Conservation (phyloP, 83 land plant species). For the Thuja plicata region DNA sequence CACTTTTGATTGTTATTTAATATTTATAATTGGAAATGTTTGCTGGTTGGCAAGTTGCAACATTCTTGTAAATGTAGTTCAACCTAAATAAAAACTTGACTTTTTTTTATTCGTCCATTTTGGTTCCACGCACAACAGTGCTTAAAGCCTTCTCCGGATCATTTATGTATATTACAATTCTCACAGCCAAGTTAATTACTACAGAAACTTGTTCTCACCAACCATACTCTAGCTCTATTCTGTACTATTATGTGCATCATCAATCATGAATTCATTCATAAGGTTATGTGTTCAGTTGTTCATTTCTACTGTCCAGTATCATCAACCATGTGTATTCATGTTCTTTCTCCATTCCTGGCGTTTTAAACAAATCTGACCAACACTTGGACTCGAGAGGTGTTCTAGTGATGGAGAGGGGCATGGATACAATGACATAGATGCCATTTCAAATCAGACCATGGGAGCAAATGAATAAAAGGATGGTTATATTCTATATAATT, state of each 20-base stretch:
- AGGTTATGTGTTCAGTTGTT: background rate
- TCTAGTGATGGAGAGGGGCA: background rate
- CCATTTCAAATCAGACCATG: background rate
- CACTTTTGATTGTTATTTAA: background rate
- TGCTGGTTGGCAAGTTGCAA: background rate
- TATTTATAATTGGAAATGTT: background rate
- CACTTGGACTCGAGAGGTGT: background rate
- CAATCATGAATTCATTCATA: background rate
- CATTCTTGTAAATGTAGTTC: background rate
- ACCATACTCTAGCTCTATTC: background rate
- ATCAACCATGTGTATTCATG: background rate
- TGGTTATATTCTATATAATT: background rate
- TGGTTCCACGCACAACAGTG: background rate
- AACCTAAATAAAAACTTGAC: background rate
- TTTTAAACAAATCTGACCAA: background rate
- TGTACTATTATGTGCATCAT: too few relatives aligned
- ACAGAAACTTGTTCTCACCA: background rate
- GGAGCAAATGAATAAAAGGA: background rate
- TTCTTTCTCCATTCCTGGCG: background rate
- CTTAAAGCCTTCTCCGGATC: background rate
- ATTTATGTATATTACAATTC: background rate
- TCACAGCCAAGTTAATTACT: background rate
- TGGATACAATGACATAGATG: background rate
- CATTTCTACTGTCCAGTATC: background rate
- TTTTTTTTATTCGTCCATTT: too few relatives aligned